phyloP scores from a whole-genome alignment of 2,329 filamentous ascomycete genomes.

The Aspergillus ochraceoroseus region DNA sequence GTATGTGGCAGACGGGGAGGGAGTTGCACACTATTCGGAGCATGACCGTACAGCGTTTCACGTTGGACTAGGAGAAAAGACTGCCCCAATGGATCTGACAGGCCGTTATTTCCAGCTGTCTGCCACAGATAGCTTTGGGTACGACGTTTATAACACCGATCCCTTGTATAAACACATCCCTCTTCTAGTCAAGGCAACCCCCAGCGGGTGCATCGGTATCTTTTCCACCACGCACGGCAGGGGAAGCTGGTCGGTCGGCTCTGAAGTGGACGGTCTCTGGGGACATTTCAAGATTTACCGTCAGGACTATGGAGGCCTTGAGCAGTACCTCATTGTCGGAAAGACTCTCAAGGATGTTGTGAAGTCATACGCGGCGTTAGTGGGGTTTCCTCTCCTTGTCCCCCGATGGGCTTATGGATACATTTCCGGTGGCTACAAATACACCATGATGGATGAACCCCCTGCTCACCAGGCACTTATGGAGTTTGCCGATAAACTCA shows the following conservation, averaged over 20 bases:
- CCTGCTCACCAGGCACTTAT: constrained; percentile 54
- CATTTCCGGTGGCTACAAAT: constrained; percentile 62
- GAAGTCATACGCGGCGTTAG: constrained; percentile 60
- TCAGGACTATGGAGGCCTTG: constrained; percentile 66
- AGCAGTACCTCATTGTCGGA: constrained; percentile 65
- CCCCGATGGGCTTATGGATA: constrained; percentile 71
- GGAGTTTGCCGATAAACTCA: constrained; percentile 57
- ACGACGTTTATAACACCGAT: constrained; percentile 65
- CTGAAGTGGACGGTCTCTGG: constrained; percentile 72
- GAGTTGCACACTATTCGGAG: constrained; percentile 60
- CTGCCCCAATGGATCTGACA: constrained; percentile 66
- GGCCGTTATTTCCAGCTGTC: constrained; percentile 62
- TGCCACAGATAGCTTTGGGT: constrained; percentile 68
- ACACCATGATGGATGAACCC: constrained; percentile 55
- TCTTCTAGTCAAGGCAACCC: constrained; percentile 63
- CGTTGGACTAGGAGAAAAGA: constrained; percentile 67
- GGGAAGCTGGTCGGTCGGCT: constrained; percentile 62
- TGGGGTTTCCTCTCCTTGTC: constrained; percentile 63
- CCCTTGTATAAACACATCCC: constrained; percentile 73
- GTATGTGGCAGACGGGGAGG: constrained; percentile 58
- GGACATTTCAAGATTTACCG: constrained; percentile 69
- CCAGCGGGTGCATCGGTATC: constrained; percentile 59
- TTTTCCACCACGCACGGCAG: constrained; percentile 64
- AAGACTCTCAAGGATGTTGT: constrained; percentile 63
- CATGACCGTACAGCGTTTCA: constrained; percentile 61